These are phyloP conservation scores for Perkinsus chesapeaki DNA, from an alignment of 169 alveolate species.

Conservation along the genomic window DNA sequence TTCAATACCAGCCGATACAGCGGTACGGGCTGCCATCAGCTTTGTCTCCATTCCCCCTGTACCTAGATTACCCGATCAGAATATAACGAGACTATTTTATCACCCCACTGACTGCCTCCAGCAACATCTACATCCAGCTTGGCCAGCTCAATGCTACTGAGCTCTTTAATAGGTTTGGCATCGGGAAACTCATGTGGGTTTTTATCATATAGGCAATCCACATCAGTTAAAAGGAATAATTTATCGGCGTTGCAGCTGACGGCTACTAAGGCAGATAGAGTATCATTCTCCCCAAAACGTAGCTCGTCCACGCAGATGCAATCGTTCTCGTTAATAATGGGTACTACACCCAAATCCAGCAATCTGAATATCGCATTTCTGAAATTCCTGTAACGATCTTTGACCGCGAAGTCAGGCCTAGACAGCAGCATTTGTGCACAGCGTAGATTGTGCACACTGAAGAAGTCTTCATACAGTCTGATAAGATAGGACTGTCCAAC, in stretches of 20 bases:
- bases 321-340: conserved; percentile 49
- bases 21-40: conserved; percentile 39
- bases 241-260: conserved; percentile 33
- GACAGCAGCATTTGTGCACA: conserved; percentile 34
- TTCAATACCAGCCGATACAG: conserved; percentile 42
- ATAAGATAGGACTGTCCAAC: conserved; percentile 51
- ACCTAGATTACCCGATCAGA: conserved; percentile 30
- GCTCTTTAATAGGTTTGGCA: conserved; percentile 34
- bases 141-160: conserved; percentile 20
- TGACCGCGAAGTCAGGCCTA: conserved; percentile 26
- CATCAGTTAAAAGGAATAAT: conserved; percentile 47
- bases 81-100: neutral
- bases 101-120: conserved; percentile 16
- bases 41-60: conserved; percentile 53
- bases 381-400: conserved; percentile 32
- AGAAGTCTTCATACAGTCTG: conserved; percentile 39
- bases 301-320: conserved; percentile 33
- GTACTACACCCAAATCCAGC: conserved; percentile 40
- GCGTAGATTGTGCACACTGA: conserved; percentile 29
- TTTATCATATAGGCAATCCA: conserved; percentile 39
- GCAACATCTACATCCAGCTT: conserved; percentile 16
- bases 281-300: conserved; percentile 47
- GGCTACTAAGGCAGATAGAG: conserved; percentile 46
- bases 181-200: conserved; percentile 29
- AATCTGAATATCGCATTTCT: conserved; percentile 16